Base-by-base conservation (phyloP, 768 basidiomycete species). In the Exsudoporus frostii region DNA sequence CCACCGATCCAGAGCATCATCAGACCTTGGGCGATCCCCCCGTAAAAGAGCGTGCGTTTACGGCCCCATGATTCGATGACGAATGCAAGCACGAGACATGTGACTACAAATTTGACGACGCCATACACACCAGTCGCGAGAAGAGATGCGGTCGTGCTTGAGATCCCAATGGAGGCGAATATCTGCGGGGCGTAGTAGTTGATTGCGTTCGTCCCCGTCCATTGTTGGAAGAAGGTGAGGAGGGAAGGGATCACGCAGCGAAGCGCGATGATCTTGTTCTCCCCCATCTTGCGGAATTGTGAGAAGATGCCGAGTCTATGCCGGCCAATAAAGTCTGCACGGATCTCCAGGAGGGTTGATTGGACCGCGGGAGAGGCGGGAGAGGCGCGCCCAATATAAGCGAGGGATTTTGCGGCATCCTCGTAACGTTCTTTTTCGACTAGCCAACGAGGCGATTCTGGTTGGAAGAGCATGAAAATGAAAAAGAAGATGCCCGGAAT, bases 391-490 rank as follows among this genome's bases (percentile, higher is more conserved):
- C 59, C 58, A 7, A 66, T 71, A 45, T 65, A 70, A 7, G 66
- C 68, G 33, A 67, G 73, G 3, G 62, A 70, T 43, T 29, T 50
- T 1, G 63, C 66, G 5, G 74, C 73, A 2, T 74, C 69, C 9
- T 71, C 70, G 32, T 65, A 69, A 3, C 67, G 61, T 27, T 66
- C 67, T 20, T 61, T 65, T 55, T 74, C 71, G 7, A 71, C 73
- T 5, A 76, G 56, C 73, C 74, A 76, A 2, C 74, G 69, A 13
- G 76, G 74, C 1, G 76, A 76, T 59, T 76, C 74, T 2, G 74
- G 69, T 29, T 75, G 70, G 55, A 70, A 71, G 30, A 65, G 51
- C 73, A 76, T 74, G n/a, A 60, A 55, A 14, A 65, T 0, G 17
- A 71, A 58, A 48, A 77, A 70, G 19, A 77, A 54, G 10, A 66